A percentile compares a stretch with the other conserved stretches of the same genome.
Conservation (phyloP, 257 asterid genomes). For the Cynanchum wilfordii region DNA sequence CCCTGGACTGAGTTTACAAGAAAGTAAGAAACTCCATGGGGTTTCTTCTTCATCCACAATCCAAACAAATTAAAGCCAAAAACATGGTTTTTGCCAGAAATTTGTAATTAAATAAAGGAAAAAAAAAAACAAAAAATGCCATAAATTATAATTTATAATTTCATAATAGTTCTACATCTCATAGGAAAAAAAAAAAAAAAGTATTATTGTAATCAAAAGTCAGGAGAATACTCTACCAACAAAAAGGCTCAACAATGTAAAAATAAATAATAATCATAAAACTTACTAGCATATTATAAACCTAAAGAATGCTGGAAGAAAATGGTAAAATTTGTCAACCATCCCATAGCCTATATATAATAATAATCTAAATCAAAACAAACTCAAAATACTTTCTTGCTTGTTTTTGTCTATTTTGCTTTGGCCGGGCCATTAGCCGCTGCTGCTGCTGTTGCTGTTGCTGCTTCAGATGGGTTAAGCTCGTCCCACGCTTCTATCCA, state of each 20-base stretch:
- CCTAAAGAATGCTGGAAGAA: slow-evolving; percentile 11
- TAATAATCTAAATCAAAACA: background rate
- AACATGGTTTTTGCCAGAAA: background rate
- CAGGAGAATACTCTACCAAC: slow-evolving; percentile 1
- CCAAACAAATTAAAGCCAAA: background rate
- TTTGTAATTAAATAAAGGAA: background rate
- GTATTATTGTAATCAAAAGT: slow-evolving; percentile 10
- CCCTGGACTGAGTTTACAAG: background rate
- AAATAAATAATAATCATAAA: background rate
- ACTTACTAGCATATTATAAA: background rate
- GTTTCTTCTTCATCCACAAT: background rate
- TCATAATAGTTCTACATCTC: slow-evolving; percentile 12
- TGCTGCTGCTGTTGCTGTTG: background rate
- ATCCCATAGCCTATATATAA: slow-evolving; percentile 5
- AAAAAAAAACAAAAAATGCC: too few species aligned
- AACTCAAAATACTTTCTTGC: background rate
- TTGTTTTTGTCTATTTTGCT: slow-evolving; percentile 16
- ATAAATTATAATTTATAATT: too few species aligned
- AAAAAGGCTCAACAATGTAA: slow-evolving; percentile 14
- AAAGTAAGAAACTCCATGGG: background rate
- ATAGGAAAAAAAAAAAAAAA: background rate
- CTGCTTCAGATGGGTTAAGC: slow-evolving; percentile 28
- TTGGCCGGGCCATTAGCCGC: slow-evolving; percentile 17
- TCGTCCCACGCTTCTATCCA: slow-evolving; percentile 69
- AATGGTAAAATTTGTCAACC: slow-evolving; percentile 1